Evolutionary conservation across 495 filamentous ascomycete species (phyloP), one percentile per base, ranked within the genome.

Genomic region (Penicillium paxilli): DNA sequence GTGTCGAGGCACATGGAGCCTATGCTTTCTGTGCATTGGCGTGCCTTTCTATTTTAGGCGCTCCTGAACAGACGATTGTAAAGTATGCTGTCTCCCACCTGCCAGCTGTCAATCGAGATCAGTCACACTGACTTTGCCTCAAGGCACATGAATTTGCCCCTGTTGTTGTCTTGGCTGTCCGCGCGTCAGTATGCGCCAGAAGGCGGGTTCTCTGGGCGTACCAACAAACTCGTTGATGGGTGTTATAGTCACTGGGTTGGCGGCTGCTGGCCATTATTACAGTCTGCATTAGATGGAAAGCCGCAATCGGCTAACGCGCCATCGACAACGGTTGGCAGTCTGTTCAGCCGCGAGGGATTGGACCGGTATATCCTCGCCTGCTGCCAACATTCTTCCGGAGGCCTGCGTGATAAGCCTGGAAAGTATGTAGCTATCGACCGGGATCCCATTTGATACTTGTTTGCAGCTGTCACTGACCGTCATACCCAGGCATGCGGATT

Each of bases 241-340:
- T 98, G 94, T 68, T 98, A 98, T 72, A 93, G 89, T 69, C 92
- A 96, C 62, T 98, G 94, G 94, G 88, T 96, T 9, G 94, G 95
- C 5, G 89, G 87, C 24, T 97, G 92, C 69, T 98, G 92, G 87
- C 85, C 93, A 32, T 69, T 98, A 54, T 71, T 98, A 51, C 87
- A 96, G 66, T 92, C 90, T n/a, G 86, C 85, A 44, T 71, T 92
- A 32, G 72, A 79, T 51, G 84, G 82, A 4, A 69, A 73, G 35
- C 74, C 71, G 32, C 41, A 54, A 28, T 55, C 57, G 7, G 45
- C 48, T 30, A 59, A 46, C 12, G 58, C 56, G 24, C 60, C 63
- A 12, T 37, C 53, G 25, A 48, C 56, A 12, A 55, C 68, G 32
- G 55, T 71, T 25, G 67, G 68, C 42, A 78, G 73, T 52, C 69